phyloP scores from a whole-genome alignment of 2,329 filamentous ascomycete genomes.

The Botryotinia globosa region DNA sequence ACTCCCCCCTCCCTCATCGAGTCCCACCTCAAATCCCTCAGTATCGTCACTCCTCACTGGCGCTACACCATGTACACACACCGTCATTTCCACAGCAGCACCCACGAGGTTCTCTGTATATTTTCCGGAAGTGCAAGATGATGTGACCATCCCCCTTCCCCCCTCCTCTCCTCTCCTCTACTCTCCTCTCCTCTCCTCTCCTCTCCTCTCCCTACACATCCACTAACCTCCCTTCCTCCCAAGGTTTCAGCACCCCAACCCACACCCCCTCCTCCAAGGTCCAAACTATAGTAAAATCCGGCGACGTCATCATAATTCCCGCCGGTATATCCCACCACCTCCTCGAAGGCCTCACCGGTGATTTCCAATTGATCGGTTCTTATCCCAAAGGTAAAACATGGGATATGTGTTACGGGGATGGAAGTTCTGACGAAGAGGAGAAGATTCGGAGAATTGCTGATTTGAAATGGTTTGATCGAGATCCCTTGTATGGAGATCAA shows the following conservation, averaged over 20 bases:
- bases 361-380: background rate
- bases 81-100: background rate
- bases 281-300: background rate
- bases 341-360: background rate
- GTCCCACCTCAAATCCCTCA: background rate
- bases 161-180: background rate
- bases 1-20: background rate
- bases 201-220: background rate
- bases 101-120: background rate
- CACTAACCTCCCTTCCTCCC: background rate
- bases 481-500: background rate
- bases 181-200: background rate
- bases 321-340: background rate
- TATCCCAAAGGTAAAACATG: background rate
- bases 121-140: background rate
- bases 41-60: background rate
- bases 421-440: background rate
- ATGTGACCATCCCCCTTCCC: background rate
- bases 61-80: background rate
- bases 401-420: background rate
- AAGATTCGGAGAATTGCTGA: background rate
- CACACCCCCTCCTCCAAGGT: background rate
- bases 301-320: background rate
- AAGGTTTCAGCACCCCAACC: background rate
- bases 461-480: background rate